A percentile compares a stretch with the other conserved stretches of the same genome.
These are phyloP conservation scores for Silene conica DNA, from an alignment of 148 eudicot genomes.

Conservation along the genomic window DNA sequence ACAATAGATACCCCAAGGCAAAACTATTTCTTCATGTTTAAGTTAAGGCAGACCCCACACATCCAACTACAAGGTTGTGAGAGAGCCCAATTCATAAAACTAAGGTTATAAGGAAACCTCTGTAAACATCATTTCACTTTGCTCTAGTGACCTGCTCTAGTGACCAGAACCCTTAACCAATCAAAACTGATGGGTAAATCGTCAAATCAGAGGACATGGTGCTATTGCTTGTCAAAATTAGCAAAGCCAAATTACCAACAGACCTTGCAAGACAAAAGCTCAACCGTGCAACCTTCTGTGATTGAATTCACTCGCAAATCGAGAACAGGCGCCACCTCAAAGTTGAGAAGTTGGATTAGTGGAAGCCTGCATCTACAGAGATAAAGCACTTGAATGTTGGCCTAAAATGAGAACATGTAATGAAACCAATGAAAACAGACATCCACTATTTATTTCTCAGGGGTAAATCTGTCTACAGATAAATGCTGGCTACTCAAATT, in stretches of 20 bases:
- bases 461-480: no score
- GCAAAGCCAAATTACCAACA: constrained; percentile 25
- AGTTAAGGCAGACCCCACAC: not conserved
- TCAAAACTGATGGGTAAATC: not conserved
- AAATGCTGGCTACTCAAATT: no score
- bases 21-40: not conserved
- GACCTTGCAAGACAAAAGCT: constrained; percentile 86
- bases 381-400: not conserved
- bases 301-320: constrained; percentile 68
- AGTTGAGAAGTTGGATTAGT: constrained; percentile 57
- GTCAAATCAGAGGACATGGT: not conserved
- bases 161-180: not conserved
- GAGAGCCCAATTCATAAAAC: not conserved
- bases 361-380: constrained; percentile 64
- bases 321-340: constrained; percentile 80
- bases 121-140: not conserved
- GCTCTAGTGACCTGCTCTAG: no score
- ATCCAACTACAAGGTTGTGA: not conserved
- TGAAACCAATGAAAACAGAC: not conserved
- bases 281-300: constrained; percentile 62
- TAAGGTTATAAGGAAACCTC: not conserved
- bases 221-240: not conserved
- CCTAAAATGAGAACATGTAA: not conserved
- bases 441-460: not conserved
- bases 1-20: not conserved